Conservation (phyloP, 768 basidiomycete genomes). For the Exsudoporus frostii region DNA sequence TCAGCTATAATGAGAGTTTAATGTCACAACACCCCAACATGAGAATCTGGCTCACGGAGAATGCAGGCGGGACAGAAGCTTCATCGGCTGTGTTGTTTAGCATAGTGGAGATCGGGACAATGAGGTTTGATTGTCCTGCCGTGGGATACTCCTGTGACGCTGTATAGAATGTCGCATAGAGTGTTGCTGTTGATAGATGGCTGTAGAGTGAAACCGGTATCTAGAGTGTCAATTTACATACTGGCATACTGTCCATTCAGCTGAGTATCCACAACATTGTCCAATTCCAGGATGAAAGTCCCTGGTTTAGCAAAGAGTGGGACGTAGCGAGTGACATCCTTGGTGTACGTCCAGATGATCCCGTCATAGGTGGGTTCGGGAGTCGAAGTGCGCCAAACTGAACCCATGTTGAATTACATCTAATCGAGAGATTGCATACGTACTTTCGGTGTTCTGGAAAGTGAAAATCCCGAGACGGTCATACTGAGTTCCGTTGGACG, state of each 20-base stretch:
- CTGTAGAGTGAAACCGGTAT: background rate
- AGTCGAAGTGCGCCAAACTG: slow-evolving; percentile 80
- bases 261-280: slow-evolving; percentile 59
- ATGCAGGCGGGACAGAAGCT: slow-evolving; percentile 72
- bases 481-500: slow-evolving; percentile 74
- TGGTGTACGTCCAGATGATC: slow-evolving; percentile 75
- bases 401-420: background rate
- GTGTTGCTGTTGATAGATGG: slow-evolving; percentile 43
- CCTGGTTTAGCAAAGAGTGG: slow-evolving; percentile 69
- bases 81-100: slow-evolving; percentile 62
- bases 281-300: slow-evolving; percentile 67
- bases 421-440: slow-evolving; percentile 16
- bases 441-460: slow-evolving; percentile 76
- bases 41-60: slow-evolving; percentile 47
- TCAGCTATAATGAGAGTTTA: slow-evolving; percentile 41
- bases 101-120: slow-evolving; percentile 69
- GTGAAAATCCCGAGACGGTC: slow-evolving; percentile 72
- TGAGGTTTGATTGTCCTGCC: slow-evolving; percentile 56
- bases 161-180: slow-evolving; percentile 70
- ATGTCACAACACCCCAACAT: background rate
- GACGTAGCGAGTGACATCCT: slow-evolving; percentile 71
- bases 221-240: slow-evolving; percentile 26
- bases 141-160: slow-evolving; percentile 56
- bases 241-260: slow-evolving; percentile 70
- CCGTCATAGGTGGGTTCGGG: slow-evolving; percentile 69